Conservation (phyloP, 2,329 filamentous ascomycete genomes). For the Aspergillus pseudoglaucus region DNA sequence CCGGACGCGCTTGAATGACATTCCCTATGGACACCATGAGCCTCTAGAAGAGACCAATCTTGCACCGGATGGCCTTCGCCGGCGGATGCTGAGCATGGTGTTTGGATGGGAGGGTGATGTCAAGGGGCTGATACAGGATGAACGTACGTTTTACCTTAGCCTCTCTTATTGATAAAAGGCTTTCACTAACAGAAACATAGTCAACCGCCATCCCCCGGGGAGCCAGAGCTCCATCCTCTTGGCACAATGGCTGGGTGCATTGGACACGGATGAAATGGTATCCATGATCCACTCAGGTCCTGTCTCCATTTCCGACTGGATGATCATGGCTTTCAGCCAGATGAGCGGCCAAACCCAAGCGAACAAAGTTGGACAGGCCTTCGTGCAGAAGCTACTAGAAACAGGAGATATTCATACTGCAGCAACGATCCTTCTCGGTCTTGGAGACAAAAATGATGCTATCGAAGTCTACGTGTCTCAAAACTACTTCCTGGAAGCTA, state of each 20-base stretch:
- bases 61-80: constrained; percentile 70
- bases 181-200: constrained; percentile 23
- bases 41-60: constrained; percentile 52
- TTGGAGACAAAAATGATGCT: constrained; percentile 88
- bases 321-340: constrained; percentile 83
- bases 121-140: constrained; percentile 73
- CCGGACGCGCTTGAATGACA: constrained; percentile 70
- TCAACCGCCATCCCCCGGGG: constrained; percentile 64
- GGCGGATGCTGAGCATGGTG: constrained; percentile 86
- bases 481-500: constrained; percentile 84
- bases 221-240: constrained; percentile 76
- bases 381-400: constrained; percentile 83
- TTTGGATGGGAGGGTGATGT: constrained; percentile 93
- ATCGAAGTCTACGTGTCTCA: constrained; percentile 95
- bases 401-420: constrained; percentile 87
- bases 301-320: constrained; percentile 95
- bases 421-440: constrained; percentile 83
- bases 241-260: constrained; percentile 86
- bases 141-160: constrained; percentile 45
- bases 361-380: constrained; percentile 83
- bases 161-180: neutral
- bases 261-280: constrained; percentile 72
- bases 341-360: constrained; percentile 74
- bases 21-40: constrained; percentile 69
- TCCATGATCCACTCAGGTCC: constrained; percentile 68